Percentiles rank a stretch among this genome's conserved stretches.
These are phyloP conservation scores for Gamsiella multidivaricata DNA, from an alignment of 192 early-diverging fungal genomes.

Conservation along the genomic window DNA sequence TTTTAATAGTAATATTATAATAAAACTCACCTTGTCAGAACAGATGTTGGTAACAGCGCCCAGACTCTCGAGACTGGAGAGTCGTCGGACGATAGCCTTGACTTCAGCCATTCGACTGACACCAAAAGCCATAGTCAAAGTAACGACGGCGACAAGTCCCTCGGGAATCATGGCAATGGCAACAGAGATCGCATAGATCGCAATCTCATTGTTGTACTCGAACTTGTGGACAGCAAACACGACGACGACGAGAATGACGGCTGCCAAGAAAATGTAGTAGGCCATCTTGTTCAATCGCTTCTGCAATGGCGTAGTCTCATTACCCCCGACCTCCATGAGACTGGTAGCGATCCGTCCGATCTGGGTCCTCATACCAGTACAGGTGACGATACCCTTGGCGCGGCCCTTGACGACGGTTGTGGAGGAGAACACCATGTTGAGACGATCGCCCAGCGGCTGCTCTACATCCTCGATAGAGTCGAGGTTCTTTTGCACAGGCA, in stretches of 20 bases:
- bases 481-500: constrained; percentile 82
- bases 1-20: neutral
- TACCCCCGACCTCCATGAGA: constrained; percentile 67
- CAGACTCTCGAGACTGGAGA: constrained; percentile 89
- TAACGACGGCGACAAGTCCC: constrained; percentile 92
- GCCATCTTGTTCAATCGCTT: constrained; percentile 79
- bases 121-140: constrained; percentile 93
- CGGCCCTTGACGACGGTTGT: constrained; percentile 91
- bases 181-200: constrained; percentile 84
- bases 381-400: constrained; percentile 89
- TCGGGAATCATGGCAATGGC: constrained; percentile 95
- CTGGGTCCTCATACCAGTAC: constrained; percentile 88
- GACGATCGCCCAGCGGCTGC: constrained; percentile 86
- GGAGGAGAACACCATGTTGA: constrained; percentile 91
- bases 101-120: constrained; percentile 86
- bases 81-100: constrained; percentile 90
- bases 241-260: constrained; percentile 81
- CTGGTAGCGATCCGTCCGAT: constrained; percentile 92
- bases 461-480: constrained; percentile 74
- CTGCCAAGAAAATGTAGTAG: constrained; percentile 78
- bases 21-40: constrained; percentile 80
- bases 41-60: constrained; percentile 96
- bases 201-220: constrained; percentile 66
- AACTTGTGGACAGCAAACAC: constrained; percentile 83
- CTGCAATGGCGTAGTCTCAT: constrained; percentile 72